These are phyloP conservation scores for Colletotrichum paranaense DNA, from an alignment of 2,329 filamentous ascomycete genomes.

Conservation along the genomic window DNA sequence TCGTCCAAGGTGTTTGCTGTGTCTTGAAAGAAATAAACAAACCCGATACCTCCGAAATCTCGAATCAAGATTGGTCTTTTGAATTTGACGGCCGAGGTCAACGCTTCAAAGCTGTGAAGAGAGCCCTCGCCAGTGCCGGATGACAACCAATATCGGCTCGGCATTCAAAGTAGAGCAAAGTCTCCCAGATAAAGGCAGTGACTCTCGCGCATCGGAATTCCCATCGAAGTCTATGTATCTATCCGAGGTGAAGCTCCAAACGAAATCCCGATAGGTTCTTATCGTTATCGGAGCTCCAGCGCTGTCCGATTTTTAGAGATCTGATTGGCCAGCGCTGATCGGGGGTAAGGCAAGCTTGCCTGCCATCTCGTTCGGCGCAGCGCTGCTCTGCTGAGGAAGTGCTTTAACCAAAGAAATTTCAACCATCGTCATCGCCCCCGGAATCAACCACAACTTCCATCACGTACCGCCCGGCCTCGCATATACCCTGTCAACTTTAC, in stretches of 20 bases:
- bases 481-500: not conserved
- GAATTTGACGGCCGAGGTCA: not conserved
- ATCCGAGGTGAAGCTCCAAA: not conserved
- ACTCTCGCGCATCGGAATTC: not conserved
- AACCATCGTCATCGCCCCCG: constrained; percentile 32
- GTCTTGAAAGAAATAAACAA: not conserved
- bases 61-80: not conserved
- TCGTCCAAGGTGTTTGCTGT: not conserved
- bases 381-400: not conserved
- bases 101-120: too few species aligned
- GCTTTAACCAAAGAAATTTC: constrained; percentile 36
- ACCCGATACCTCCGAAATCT: not conserved
- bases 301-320: too few species aligned
- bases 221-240: constrained; percentile 3
- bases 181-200: too few species aligned
- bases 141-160: too few species aligned
- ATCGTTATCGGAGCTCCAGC: constrained; percentile 29
- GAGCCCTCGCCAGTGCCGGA: too few species aligned
- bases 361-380: not conserved
- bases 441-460: not conserved
- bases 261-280: not conserved
- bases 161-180: too few species aligned
- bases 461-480: not conserved
- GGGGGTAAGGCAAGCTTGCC: constrained; percentile 28
- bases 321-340: constrained; percentile 24